Conservation (phyloP, 805 yeast genomes). For the Pichia californica region DNA sequence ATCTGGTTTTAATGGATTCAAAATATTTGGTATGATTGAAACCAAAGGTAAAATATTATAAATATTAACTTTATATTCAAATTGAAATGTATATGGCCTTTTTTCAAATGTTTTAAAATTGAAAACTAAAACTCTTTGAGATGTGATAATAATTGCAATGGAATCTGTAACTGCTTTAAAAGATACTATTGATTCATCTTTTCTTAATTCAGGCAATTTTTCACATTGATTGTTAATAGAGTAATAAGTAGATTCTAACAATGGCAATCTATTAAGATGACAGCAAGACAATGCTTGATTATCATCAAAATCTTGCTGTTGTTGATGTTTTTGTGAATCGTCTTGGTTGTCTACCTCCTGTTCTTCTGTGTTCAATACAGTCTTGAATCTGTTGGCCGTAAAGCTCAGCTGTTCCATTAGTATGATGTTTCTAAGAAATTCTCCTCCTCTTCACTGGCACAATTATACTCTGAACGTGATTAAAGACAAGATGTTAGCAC, state of each 20-base stretch:
- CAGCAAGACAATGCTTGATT: neutral
- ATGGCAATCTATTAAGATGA: neutral
- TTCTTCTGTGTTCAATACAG: neutral
- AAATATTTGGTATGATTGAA: constrained; percentile 52
- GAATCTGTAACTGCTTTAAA: constrained; percentile 23
- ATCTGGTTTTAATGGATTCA: constrained; percentile 54
- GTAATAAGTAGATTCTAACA: neutral
- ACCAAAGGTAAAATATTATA: constrained; percentile 42
- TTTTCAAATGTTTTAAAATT: constrained; percentile 55
- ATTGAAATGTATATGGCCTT: constrained; percentile 50
- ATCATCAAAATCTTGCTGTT: neutral
- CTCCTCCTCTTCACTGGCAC: too few species aligned
- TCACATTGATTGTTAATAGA: constrained; percentile 25
- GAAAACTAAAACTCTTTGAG: constrained; percentile 60
- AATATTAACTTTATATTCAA: constrained; percentile 33
- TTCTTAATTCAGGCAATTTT: constrained; percentile 38
- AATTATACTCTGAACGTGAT: too few species aligned
- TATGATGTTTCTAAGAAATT: too few species aligned
- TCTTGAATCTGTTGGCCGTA: constrained; percentile 8
- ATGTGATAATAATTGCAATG: constrained; percentile 32
- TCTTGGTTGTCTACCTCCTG: neutral
- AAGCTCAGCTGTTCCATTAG: constrained; percentile 1
- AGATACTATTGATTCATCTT: constrained; percentile 17
- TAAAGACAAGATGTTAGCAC: too few species aligned
- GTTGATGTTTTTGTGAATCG: neutral